These are phyloP conservation scores for Xylariaceae sp. DNA, from an alignment of 2,329 filamentous ascomycete genomes.

Conservation along the genomic window DNA sequence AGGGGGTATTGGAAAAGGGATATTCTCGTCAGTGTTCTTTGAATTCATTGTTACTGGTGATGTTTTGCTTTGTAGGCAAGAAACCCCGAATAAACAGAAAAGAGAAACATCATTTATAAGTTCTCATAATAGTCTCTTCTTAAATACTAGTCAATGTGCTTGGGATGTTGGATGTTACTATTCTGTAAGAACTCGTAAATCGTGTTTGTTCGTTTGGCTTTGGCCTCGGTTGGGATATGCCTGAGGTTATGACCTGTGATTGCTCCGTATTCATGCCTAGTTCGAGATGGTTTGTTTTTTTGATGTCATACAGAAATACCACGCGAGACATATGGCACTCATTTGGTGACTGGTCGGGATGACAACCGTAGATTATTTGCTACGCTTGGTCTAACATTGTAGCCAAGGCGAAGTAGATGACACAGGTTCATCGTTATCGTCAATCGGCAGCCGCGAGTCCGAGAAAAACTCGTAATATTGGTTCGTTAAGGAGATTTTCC, in stretches of 20 bases:
- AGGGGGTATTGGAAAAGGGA: no score
- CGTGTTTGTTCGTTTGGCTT: no score
- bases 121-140: not conserved
- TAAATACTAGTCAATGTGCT: not conserved
- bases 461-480: conserved; percentile 15
- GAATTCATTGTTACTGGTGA: no score
- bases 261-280: no score
- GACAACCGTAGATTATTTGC: not conserved
- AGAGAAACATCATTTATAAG: not conserved
- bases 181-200: not conserved
- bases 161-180: not conserved
- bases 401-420: not conserved
- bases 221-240: no score
- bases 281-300: no score
- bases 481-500: conserved; percentile 12
- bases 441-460: not conserved
- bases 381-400: not conserved
- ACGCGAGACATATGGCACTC: no score
- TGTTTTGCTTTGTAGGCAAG: no score
- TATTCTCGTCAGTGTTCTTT: no score
- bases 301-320: no score
- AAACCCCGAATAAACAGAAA: not conserved
- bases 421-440: not conserved
- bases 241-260: no score
- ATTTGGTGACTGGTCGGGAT: no score